Evolutionary conservation across 306 rosid species (phyloP), one percentile per base, ranked within the genome.

Genomic region (Castanea crenata): DNA sequence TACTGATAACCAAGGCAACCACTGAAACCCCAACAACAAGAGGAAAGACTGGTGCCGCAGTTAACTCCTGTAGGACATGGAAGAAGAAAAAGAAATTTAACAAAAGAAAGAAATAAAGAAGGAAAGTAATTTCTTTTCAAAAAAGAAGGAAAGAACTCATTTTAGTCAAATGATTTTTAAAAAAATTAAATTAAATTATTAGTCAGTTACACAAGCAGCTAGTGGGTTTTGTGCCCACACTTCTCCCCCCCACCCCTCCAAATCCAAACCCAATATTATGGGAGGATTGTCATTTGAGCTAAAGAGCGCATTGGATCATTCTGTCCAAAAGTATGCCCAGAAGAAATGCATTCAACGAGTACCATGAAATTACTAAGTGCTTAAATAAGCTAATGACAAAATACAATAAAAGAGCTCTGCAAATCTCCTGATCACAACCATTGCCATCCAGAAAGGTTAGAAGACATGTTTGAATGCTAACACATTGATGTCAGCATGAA

Each of bases 21-120:
- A 85, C 93, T 2, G 88, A 81, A 54, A 96, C 87, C 71, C 92
- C 99, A 1, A 81, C 87, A 62, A 96, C 83, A 54, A 96, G 98
- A 65, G 98, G 96, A 76, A 91, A 92, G 20, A 96, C 96, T 0
- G 98, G 99, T 49, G 99, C 98, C 0, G 98, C 86, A 75, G 99
- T 91, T 86, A 91, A 81, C 75, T 96, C 99, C 99, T 96, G 90
- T 67, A 76, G 73, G 49, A 69, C 64, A 64, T 65, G 52, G 71
- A 78, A 49, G 54, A 49, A 12, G 23, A 56, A 77, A 46, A 64
- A 80, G 75, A 74, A 46, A 19, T 65, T 68, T 14, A 85, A 73
- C 73, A 75, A n/a, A 49, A 2, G 18, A 69, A 61, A 63, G 34
- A 34, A 10, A 46, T 5, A 4, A 7, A 14, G n/a, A 34, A 63